These are phyloP conservation scores for Aspergillus steynii DNA, from an alignment of 495 filamentous ascomycete genomes.

Conservation along the genomic window DNA sequence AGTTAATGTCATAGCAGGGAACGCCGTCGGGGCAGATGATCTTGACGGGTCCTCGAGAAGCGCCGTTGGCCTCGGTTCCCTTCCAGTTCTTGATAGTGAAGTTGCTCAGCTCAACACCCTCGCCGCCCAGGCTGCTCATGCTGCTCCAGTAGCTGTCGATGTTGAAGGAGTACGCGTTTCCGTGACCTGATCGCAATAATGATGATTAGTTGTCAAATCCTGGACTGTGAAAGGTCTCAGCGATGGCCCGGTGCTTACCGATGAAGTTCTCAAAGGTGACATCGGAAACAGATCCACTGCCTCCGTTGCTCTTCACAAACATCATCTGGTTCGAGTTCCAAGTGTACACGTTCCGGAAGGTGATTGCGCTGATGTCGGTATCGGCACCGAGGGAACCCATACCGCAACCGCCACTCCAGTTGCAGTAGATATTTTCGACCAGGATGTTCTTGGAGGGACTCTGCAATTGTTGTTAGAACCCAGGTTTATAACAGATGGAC, in stretches of 20 bases:
- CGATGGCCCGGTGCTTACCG: slow-evolving; percentile 26
- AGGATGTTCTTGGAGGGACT: slow-evolving; percentile 50
- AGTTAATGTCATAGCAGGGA: slow-evolving; percentile 54
- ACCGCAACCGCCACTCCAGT: slow-evolving; percentile 56
- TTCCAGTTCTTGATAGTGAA: slow-evolving; percentile 59
- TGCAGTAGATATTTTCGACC: slow-evolving; percentile 59
- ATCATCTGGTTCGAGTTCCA: slow-evolving; percentile 60
- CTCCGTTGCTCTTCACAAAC: slow-evolving; percentile 63
- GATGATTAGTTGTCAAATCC: slow-evolving; percentile 13
- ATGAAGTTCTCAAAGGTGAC: slow-evolving; percentile 55
- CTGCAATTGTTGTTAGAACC: slow-evolving; percentile 21
- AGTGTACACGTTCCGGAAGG: slow-evolving; percentile 54
- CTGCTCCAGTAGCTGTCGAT: slow-evolving; percentile 57
- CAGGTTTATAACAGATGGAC: too few relatives aligned
- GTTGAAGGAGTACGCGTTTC: slow-evolving; percentile 53
- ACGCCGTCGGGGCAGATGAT: slow-evolving; percentile 46
- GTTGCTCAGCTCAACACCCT: slow-evolving; percentile 52
- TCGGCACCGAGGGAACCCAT: slow-evolving; percentile 48
- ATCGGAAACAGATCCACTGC: slow-evolving; percentile 52
- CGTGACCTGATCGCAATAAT: slow-evolving; percentile 38
- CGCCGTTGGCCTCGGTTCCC: slow-evolving; percentile 53
- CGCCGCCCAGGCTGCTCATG: slow-evolving; percentile 33
- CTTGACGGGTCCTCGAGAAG: slow-evolving; percentile 50
- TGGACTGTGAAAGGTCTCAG: slow-evolving; percentile 1
- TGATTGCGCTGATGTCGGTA: slow-evolving; percentile 45